Evolutionary conservation across 768 basidiomycete genomes (phyloP).

Genomic region (Pleurotus pulmonarius): DNA sequence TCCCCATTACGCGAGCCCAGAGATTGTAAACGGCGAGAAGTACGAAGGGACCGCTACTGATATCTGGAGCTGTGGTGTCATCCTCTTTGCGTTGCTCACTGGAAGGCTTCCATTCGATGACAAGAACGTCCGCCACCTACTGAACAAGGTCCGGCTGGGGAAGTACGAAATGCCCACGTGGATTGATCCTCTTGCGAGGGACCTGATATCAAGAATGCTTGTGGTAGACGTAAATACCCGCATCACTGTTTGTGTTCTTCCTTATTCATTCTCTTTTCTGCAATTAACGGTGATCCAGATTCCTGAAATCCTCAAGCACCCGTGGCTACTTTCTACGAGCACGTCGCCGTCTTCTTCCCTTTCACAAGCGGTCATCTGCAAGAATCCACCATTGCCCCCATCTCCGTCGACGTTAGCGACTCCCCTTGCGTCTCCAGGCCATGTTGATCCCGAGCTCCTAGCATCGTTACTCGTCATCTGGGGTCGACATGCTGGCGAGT

Average conservation of each 20-base stretch:
- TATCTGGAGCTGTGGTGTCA: slow-evolving; percentile 96
- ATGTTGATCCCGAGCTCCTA: slow-evolving; percentile 76
- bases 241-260: slow-evolving; percentile 62
- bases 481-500: slow-evolving; percentile 58
- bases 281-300: slow-evolving; percentile 48
- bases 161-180: slow-evolving; percentile 79
- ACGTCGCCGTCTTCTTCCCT: slow-evolving; percentile 25
- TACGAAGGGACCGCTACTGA: slow-evolving; percentile 90
- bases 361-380: slow-evolving; percentile 14
- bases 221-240: slow-evolving; percentile 77
- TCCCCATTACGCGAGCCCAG: slow-evolving; percentile 95
- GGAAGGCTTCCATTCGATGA: slow-evolving; percentile 94
- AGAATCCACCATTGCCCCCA: slow-evolving; percentile 47
- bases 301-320: slow-evolving; percentile 79
- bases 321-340: slow-evolving; percentile 66
- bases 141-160: slow-evolving; percentile 85
- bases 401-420: slow-evolving; percentile 65
- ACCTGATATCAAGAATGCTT: slow-evolving; percentile 84
- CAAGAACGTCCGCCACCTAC: slow-evolving; percentile 71
- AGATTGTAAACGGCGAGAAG: slow-evolving; percentile 88
- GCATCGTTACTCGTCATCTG: slow-evolving; percentile 80
- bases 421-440: slow-evolving; percentile 62
- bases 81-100: slow-evolving; percentile 85
- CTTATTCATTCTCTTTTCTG: slow-evolving; percentile 1
- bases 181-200: slow-evolving; percentile 79